Percentiles rank a stretch among this genome's conserved stretches.
These are phyloP conservation scores for Tremella mesenterica DNA, from an alignment of 768 basidiomycete species.

Conservation along the genomic window DNA sequence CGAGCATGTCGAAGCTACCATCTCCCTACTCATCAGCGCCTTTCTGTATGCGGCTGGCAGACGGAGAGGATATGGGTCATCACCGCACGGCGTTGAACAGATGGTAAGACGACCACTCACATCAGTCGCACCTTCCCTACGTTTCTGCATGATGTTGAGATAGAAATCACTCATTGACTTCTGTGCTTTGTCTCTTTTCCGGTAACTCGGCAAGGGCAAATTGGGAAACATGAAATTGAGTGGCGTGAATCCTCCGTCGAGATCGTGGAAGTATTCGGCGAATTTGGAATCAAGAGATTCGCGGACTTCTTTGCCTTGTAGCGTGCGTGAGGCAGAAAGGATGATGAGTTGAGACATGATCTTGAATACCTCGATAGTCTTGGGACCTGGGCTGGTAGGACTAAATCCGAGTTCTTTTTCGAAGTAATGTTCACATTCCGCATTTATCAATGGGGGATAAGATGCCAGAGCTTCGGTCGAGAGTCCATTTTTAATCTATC, in stretches of 20 bases:
- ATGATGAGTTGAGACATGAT: slow-evolving; percentile 83
- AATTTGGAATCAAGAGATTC: slow-evolving; percentile 68
- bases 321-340: slow-evolving; percentile 81
- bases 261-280: slow-evolving; percentile 71
- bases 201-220: slow-evolving; percentile 81
- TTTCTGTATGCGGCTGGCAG: too few species aligned
- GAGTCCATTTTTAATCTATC: slow-evolving; percentile 73
- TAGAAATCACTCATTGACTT: slow-evolving; percentile 91
- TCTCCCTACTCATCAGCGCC: slow-evolving; percentile 51
- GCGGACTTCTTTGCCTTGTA: slow-evolving; percentile 89
- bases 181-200: slow-evolving; percentile 79
- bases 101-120: slow-evolving; percentile 42
- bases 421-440: slow-evolving; percentile 64
- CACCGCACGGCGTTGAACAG: not conserved
- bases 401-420: slow-evolving; percentile 56
- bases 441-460: slow-evolving; percentile 64
- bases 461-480: slow-evolving; percentile 81
- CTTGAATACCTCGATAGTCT: slow-evolving; percentile 56
- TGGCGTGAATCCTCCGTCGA: slow-evolving; percentile 94
- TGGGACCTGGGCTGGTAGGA: slow-evolving; percentile 5
- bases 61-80: too few species aligned
- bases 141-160: slow-evolving; percentile 68
- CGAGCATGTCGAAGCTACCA: slow-evolving; percentile 90
- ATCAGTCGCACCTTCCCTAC: slow-evolving; percentile 50
- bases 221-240: slow-evolving; percentile 92